Evolutionary conservation across 805 yeast species (phyloP).

Genomic region (Wickerhamiella allomyrinae): DNA sequence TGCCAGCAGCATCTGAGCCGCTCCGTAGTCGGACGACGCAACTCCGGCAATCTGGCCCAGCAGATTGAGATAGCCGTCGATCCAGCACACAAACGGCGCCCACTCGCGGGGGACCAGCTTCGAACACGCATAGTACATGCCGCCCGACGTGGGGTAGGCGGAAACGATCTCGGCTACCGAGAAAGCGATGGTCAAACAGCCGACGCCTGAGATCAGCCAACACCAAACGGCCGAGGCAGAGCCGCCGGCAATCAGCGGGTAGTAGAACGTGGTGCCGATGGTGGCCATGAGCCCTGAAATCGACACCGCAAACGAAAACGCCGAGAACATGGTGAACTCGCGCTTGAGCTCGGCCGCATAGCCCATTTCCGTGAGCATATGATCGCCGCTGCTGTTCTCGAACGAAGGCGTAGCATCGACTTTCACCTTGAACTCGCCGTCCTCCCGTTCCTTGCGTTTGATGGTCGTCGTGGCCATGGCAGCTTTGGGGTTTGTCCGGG

Average conservation of each 20-base stretch:
- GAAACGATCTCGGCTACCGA: conserved; percentile 54
- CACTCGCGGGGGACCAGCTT: conserved; percentile 23
- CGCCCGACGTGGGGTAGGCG: conserved; percentile 65
- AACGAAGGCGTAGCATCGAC: neutral
- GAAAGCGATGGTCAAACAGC: conserved; percentile 41
- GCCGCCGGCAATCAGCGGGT: conserved; percentile 40
- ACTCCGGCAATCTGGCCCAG: conserved; percentile 26
- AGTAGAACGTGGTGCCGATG: conserved; percentile 37
- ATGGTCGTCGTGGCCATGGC: neutral
- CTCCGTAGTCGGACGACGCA: conserved; percentile 25
- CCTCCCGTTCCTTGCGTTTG: neutral
- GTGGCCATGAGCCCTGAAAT: conserved; percentile 55
- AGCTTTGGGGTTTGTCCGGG: too few species aligned
- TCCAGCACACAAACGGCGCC: conserved; percentile 40
- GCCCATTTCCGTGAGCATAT: conserved; percentile 31
- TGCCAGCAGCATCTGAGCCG: conserved; percentile 24
- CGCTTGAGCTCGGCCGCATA: conserved; percentile 49
- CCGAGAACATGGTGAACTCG: conserved; percentile 43
- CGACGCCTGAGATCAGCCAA: conserved; percentile 41
- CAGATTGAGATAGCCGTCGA: conserved; percentile 39
- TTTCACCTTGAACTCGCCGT: neutral
- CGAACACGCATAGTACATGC: conserved; percentile 45
- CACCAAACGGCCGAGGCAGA: conserved; percentile 53
- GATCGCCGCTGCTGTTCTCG: neutral
- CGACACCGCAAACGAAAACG: conserved; percentile 50